Base-by-base conservation (phyloP, 2,329 filamentous ascomycete species). In the Cladosporium sp. region DNA sequence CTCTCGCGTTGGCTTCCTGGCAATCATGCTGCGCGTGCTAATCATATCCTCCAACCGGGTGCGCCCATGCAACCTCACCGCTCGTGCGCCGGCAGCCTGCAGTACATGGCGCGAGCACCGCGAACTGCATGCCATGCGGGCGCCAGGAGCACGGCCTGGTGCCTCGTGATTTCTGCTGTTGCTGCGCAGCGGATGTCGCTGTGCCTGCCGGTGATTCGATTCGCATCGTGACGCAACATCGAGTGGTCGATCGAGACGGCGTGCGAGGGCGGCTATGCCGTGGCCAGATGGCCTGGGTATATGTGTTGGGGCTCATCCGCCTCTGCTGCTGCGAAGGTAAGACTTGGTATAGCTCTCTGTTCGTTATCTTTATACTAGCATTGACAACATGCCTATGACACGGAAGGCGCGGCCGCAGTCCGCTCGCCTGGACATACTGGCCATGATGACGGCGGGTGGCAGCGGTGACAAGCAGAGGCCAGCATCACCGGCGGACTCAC, bases 361-460 rank as follows among this genome's bases (percentile, higher is more conserved):
- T 34, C 30, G 30, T 34, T 12, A 12, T 34, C 30, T 34, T 8
- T 34, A 50, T 50, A 37, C 28, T 25, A 37, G 47, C 28, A 15
- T 30, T 28, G 43, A 47, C 43, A 47, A 15, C 17, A 47, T 47
- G 43, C 43, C 28, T 30, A 47, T 47, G 43, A 30, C 28, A 17
- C 52, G 52, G 28, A 55, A 55, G 20, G 28, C 28, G 19, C 52
- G 52, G 25, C 52, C 52, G 5, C 52, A 56, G 40, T 51, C 54
- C 20, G 61, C 63, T 28, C 60, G 62, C 37, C 60, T 63, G 62
- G 63, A 66, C 59, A 51, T 65, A 19, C 37, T 63, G 15, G 50
- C 59, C 20, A 47, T 55, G 28, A 62, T 65, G 50, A 22, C 59
- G 28, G 40, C 9, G 5, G 22, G 20, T 50, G 52, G 52, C 52